Evolutionary conservation across 225 moss, liverwort and hornwort genomes (phyloP).

Genomic region (Rhytidiadelphus loreus): DNA sequence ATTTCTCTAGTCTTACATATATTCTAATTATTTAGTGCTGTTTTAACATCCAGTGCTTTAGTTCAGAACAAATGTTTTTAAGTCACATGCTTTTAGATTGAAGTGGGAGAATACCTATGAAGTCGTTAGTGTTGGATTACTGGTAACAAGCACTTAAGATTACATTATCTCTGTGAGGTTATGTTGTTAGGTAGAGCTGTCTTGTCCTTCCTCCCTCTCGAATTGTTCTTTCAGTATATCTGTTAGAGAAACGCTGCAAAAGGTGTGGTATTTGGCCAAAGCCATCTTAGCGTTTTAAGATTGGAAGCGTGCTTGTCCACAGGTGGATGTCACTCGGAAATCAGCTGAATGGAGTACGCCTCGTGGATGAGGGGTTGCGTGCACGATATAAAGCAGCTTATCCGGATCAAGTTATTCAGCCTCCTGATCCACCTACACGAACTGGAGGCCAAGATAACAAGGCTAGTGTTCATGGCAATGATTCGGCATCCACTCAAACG

Average conservation of each 20-base stretch:
- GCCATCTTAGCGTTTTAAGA: background rate
- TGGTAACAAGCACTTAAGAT: background rate
- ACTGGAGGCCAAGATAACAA: constrained; percentile 31
- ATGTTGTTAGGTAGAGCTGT: background rate
- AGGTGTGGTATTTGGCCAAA: background rate
- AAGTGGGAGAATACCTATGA: background rate
- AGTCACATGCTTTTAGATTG: background rate
- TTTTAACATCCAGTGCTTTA: background rate
- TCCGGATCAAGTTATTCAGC: constrained; percentile 84
- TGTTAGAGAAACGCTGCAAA: background rate
- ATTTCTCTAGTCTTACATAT: background rate
- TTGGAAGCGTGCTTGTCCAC: background rate
- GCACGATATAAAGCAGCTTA: constrained; percentile 85
- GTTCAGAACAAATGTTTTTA: background rate
- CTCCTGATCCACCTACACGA: constrained; percentile 62
- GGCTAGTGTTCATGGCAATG: constrained; percentile 48
- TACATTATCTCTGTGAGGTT: background rate
- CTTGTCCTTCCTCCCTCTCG: background rate
- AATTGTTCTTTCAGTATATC: background rate
- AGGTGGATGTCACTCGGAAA: constrained; percentile 99
- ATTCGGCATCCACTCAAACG: constrained; percentile 34
- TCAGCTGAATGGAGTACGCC: constrained; percentile 90
- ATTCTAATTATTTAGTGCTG: background rate
- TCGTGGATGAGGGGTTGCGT: constrained; percentile 92
- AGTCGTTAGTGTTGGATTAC: background rate